A percentile compares a stretch with the other conserved stretches of the same genome.
Evolutionary conservation across 257 asterid genomes (phyloP).

Genomic region (Lycium ferocissimum): DNA sequence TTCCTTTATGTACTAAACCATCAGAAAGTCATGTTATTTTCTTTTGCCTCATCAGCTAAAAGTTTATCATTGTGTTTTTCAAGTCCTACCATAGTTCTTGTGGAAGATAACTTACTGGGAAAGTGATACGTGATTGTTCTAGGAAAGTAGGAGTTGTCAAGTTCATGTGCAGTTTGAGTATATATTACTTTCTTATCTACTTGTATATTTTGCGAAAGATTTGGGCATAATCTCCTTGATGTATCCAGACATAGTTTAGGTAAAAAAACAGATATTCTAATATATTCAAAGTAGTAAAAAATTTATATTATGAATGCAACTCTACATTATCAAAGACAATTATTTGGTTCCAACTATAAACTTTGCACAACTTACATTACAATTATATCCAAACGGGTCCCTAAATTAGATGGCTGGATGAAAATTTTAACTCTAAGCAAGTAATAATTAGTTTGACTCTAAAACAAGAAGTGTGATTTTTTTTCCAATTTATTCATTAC

Average conservation of each 20-base stretch:
- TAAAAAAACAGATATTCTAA: too few relatives aligned
- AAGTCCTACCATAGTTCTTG: neutral
- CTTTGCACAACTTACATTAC: too few relatives aligned
- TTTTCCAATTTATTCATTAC: neutral
- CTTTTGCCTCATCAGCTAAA: neutral
- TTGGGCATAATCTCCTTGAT: too few relatives aligned
- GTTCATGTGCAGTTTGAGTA: neutral
- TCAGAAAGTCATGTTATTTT: neutral
- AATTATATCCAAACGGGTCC: too few relatives aligned
- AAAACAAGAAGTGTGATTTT: neutral
- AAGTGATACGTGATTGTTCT: neutral
- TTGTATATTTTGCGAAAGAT: neutral
- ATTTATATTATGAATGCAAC: too few relatives aligned
- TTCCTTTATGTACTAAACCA: neutral
- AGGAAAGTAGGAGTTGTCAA: neutral
- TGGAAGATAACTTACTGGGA: neutral
- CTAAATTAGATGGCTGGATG: too few relatives aligned
- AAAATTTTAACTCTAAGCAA: neutral
- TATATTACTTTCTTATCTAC: neutral
- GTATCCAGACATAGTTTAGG: too few relatives aligned
- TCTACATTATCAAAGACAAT: too few relatives aligned
- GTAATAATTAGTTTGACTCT: neutral
- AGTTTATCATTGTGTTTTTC: neutral
- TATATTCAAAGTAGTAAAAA: too few relatives aligned
- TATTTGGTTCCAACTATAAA: too few relatives aligned